These are phyloP conservation scores for Umbelopsis ramanniana DNA, from an alignment of 192 early-diverging fungal species.

Conservation along the genomic window DNA sequence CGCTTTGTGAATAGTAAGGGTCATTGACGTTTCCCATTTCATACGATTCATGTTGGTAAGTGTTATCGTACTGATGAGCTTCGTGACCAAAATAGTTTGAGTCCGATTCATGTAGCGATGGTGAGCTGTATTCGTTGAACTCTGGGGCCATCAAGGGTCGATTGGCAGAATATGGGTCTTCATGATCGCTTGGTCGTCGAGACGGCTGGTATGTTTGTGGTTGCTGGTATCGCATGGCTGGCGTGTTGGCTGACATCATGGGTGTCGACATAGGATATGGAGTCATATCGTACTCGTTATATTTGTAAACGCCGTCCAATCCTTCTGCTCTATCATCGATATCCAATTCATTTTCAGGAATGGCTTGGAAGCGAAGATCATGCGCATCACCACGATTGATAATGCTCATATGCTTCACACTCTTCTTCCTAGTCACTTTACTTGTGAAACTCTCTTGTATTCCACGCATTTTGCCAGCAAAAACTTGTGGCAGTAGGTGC, in stretches of 20 bases:
- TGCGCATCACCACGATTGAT: constrained; percentile 22
- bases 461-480: constrained; percentile 49
- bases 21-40: neutral
- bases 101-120: neutral
- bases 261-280: constrained; percentile 13
- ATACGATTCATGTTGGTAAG: neutral
- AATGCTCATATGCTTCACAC: constrained; percentile 30
- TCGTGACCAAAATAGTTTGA: constrained; percentile 3
- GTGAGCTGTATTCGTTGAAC: neutral
- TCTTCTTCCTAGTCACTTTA: constrained; percentile 36
- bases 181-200: constrained; percentile 1
- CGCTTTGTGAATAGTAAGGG: neutral
- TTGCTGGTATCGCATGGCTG: neutral
- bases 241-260: constrained; percentile 4
- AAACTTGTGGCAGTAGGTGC: constrained; percentile 66
- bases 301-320: constrained; percentile 33
- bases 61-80: neutral
- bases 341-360: constrained; percentile 40
- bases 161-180: constrained; percentile 25
- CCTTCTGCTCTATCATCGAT: constrained; percentile 41
- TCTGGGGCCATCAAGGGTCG: constrained; percentile 27
- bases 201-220: neutral
- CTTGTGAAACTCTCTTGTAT: constrained; percentile 28
- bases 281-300: constrained; percentile 33
- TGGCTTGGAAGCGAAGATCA: constrained; percentile 39